Percentiles rank a stretch among this genome's conserved stretches.
These are phyloP conservation scores for Colletotrichum tropicale DNA, from an alignment of 2,329 filamentous ascomycete genomes.

Conservation along the genomic window DNA sequence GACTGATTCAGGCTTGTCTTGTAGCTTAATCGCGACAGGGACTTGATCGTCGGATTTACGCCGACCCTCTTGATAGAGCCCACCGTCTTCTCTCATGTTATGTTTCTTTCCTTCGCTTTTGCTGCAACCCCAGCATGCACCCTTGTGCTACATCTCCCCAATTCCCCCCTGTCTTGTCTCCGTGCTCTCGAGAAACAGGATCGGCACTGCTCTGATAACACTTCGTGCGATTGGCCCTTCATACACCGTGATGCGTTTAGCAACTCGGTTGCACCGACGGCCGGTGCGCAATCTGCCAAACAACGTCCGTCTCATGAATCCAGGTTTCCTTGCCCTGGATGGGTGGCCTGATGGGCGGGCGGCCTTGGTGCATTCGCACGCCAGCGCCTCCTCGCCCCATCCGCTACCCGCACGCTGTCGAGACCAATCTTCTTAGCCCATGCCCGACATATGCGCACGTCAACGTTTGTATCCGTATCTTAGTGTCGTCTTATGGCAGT, in stretches of 20 bases:
- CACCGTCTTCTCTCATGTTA: background rate
- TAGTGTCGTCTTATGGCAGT: background rate
- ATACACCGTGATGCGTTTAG: background rate
- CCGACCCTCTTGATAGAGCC: background rate
- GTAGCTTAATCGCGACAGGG: background rate
- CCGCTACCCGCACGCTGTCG: background rate
- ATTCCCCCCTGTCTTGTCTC: background rate
- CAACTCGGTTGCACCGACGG: background rate
- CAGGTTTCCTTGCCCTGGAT: background rate
- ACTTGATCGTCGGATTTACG: background rate
- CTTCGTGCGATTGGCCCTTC: background rate
- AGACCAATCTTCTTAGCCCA: background rate
- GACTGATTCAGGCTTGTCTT: background rate
- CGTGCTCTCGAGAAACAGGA: background rate
- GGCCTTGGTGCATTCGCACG: background rate
- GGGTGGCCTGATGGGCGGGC: background rate
- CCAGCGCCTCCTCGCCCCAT: background rate
- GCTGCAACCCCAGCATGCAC: background rate
- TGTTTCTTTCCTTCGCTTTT: background rate
- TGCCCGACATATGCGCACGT: background rate
- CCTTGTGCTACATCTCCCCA: background rate
- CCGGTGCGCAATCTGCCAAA: conserved; percentile 5
- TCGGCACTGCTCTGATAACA: background rate
- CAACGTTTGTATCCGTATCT: background rate
- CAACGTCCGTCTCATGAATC: background rate